phyloP scores from a whole-genome alignment of 257 asterid species.

The Cynanchum wilfordii region DNA sequence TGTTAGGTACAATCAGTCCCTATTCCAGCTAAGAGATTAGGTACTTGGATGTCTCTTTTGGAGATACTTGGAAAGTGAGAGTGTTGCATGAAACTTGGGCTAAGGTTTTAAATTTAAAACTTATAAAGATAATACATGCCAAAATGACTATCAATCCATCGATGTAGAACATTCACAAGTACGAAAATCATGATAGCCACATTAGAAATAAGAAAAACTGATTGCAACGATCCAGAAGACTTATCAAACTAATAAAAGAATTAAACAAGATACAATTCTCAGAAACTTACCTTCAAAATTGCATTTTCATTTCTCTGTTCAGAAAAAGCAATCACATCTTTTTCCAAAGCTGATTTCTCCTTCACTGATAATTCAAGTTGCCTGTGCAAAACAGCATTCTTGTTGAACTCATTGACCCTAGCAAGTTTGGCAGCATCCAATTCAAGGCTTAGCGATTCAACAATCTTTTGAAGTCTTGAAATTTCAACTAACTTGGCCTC shows the following conservation, averaged over 20 bases:
- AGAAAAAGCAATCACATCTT: conserved; percentile 47
- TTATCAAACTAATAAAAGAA: conserved; percentile 7
- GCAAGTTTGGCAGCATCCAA: conserved; percentile 89
- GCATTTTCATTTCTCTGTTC: conserved; percentile 78
- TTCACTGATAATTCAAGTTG: conserved; percentile 63
- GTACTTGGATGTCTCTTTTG: not conserved
- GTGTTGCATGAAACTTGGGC: not conserved
- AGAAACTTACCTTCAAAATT: conserved; percentile 54
- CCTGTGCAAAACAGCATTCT: conserved; percentile 64
- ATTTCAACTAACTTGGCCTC: conserved; percentile 76
- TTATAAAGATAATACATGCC: not conserved
- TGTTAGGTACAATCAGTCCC: not conserved
- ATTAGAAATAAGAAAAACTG: not conserved
- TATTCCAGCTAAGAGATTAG: not conserved
- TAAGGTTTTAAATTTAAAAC: not conserved
- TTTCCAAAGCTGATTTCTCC: conserved; percentile 72
- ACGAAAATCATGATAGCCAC: not conserved
- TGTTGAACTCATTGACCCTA: conserved; percentile 81
- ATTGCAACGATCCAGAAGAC: not conserved
- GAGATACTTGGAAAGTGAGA: not conserved
- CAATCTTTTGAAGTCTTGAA: conserved; percentile 80
- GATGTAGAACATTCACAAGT: not conserved
- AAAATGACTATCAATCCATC: not conserved
- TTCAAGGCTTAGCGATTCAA: conserved; percentile 76
- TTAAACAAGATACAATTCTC: not conserved